A percentile compares a stretch with the other conserved stretches of the same genome.
These are phyloP conservation scores for Phytopythium sindhum DNA, from an alignment of 352 stramenopile species.

Conservation along the genomic window DNA sequence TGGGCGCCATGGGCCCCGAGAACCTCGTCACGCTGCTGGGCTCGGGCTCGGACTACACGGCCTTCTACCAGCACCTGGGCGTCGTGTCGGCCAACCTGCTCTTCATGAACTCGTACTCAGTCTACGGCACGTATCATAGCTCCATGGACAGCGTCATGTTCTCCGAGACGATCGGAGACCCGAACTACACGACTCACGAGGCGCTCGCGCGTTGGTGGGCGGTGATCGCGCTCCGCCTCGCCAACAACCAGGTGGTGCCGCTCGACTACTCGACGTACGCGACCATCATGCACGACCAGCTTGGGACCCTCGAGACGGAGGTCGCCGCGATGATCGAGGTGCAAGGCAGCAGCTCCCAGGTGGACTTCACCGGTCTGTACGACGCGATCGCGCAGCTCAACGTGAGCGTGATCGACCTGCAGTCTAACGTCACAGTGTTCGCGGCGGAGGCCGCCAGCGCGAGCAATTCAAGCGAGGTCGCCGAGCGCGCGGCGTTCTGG, in stretches of 20 bases:
- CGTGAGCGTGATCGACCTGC: conserved; percentile 11
- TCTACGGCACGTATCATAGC: conserved; percentile 68
- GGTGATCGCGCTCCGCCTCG: conserved; percentile 34
- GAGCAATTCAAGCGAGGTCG: conserved; percentile 12
- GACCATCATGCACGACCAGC: conserved; percentile 22
- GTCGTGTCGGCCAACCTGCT: conserved; percentile 61
- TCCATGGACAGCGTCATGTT: conserved; percentile 71
- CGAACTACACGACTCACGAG: conserved; percentile 34
- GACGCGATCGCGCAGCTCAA: conserved; percentile 20
- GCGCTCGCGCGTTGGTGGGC: conserved; percentile 38
- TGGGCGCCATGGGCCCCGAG: conserved; percentile 18
- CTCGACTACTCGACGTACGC: conserved; percentile 30
- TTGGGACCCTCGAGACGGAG: conserved; percentile 11
- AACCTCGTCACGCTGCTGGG: conserved; percentile 37
- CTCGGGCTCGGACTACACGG: conserved; percentile 53
- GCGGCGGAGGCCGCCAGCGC: not conserved
- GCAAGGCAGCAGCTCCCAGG: conserved; percentile 5
- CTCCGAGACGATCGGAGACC: conserved; percentile 40
- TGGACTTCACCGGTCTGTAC: conserved; percentile 20
- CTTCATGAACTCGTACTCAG: conserved; percentile 19
- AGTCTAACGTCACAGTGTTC: conserved; percentile 10
- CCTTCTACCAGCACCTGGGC: conserved; percentile 71
- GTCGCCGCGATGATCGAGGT: conserved; percentile 1
- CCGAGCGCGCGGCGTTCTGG: conserved; percentile 7
- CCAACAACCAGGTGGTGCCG: conserved; percentile 24